Evolutionary conservation across 2,329 filamentous ascomycete genomes (phyloP).

Genomic region (Fusarium oligoseptatum): DNA sequence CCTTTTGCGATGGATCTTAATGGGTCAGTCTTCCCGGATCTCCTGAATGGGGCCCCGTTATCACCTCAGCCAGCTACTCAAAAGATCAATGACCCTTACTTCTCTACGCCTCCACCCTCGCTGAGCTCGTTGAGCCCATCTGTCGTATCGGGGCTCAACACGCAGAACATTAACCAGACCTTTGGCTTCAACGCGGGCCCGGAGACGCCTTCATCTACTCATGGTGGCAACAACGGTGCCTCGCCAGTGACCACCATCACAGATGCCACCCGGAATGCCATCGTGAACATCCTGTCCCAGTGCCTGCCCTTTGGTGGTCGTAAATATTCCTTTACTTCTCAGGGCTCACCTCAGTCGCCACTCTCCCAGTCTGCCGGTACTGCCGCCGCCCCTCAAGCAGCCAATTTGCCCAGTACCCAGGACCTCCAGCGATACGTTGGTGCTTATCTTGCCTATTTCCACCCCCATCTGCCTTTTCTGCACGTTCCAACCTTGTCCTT

Average conservation of each 20-base stretch:
- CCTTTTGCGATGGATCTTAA: slow-evolving; percentile 82
- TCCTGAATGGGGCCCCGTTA: slow-evolving; percentile 77
- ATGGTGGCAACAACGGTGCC: slow-evolving; percentile 71
- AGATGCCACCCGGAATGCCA: slow-evolving; percentile 72
- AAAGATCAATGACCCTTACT: slow-evolving; percentile 79
- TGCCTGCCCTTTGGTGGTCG: slow-evolving; percentile 68
- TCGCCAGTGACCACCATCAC: slow-evolving; percentile 74
- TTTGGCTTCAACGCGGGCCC: slow-evolving; percentile 75
- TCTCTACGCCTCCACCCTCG: slow-evolving; percentile 82
- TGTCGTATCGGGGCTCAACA: slow-evolving; percentile 74
- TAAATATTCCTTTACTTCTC: slow-evolving; percentile 73
- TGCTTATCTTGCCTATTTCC: slow-evolving; percentile 91
- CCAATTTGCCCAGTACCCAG: slow-evolving; percentile 80
- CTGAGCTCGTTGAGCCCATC: slow-evolving; percentile 81
- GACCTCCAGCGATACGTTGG: slow-evolving; percentile 92
- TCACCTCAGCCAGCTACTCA: slow-evolving; percentile 82
- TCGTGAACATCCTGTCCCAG: slow-evolving; percentile 71
- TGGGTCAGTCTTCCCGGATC: slow-evolving; percentile 81
- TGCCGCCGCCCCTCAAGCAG: slow-evolving; percentile 65
- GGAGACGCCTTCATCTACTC: slow-evolving; percentile 80
- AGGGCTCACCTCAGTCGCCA: slow-evolving; percentile 67
- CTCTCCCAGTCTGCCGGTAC: slow-evolving; percentile 62
- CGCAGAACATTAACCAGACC: slow-evolving; percentile 73
- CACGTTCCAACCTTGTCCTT: slow-evolving; percentile 94
- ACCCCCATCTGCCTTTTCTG: slow-evolving; percentile 94